Percentiles rank a stretch among this genome's conserved stretches.
phyloP scores from a whole-genome alignment of 2,329 filamentous ascomycete species.

The Penicillium corylophilum region DNA sequence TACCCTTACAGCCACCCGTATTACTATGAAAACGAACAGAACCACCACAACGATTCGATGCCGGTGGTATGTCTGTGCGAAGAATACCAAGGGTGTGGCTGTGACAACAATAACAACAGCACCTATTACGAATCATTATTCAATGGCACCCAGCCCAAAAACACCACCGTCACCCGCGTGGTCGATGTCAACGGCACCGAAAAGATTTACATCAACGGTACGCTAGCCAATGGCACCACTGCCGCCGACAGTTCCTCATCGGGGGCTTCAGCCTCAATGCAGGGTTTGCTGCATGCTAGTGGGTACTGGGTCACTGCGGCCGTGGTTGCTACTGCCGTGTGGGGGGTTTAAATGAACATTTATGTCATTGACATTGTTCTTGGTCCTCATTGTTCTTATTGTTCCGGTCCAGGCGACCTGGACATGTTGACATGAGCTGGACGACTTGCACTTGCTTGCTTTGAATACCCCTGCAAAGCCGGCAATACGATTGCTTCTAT shows the following conservation, averaged over 20 bases:
- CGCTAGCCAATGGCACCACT: conserved; percentile 47
- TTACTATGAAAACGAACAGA: conserved; percentile 48
- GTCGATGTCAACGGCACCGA: conserved; percentile 44
- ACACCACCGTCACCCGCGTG: conserved; percentile 40
- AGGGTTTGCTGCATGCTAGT: conserved; percentile 30
- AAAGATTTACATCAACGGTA: conserved; percentile 50
- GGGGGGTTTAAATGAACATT: conserved; percentile 22
- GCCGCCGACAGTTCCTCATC: conserved; percentile 31
- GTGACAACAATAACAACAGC: conserved; percentile 51
- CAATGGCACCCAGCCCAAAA: conserved; percentile 40
- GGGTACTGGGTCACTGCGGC: conserved; percentile 46
- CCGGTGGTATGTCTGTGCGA: conserved; percentile 60
- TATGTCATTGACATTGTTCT: too few species aligned
- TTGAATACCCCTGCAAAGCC: neutral
- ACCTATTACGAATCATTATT: conserved; percentile 46
- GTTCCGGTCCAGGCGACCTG: neutral
- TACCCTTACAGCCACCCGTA: conserved; percentile 54
- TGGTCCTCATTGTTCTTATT: too few species aligned
- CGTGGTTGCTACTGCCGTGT: conserved; percentile 37
- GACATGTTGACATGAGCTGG: neutral
- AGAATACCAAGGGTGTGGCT: conserved; percentile 56
- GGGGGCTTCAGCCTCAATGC: conserved; percentile 17
- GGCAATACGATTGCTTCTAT: neutral
- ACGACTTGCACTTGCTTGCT: neutral
- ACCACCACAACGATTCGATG: conserved; percentile 48